Percentiles rank a stretch among this genome's conserved stretches.
Evolutionary conservation across 441 rosid genomes (phyloP).

Genomic region (Pelargonium fulgidum): DNA sequence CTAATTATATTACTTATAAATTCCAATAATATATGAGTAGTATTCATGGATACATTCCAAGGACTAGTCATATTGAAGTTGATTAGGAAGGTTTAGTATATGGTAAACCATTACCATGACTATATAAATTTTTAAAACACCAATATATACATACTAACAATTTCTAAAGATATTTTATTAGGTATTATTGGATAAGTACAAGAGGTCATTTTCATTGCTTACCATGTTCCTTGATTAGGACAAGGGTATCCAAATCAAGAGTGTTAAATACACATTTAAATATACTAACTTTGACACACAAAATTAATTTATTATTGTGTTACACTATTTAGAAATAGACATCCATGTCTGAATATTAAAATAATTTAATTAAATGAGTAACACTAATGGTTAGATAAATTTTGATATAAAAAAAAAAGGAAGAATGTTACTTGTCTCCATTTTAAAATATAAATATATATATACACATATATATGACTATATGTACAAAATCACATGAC

Average conservation of each 20-base stretch:
- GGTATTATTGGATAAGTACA: slow-evolving; percentile 5
- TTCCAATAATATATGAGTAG: no score
- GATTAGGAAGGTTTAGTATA: background rate
- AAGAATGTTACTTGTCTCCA: no score
- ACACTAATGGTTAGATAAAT: no score
- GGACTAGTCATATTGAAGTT: background rate
- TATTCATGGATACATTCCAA: no score
- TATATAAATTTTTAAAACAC: background rate
- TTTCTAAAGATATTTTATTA: background rate
- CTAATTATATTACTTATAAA: no score
- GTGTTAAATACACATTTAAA: background rate
- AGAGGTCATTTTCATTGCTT: background rate
- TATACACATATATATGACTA: no score
- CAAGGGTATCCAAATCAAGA: slow-evolving; percentile 17
- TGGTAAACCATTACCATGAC: background rate
- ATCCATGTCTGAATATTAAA: background rate
- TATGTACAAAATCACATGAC: no score
- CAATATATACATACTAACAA: background rate
- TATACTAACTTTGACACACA: background rate
- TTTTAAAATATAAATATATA: no score
- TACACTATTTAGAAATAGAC: background rate
- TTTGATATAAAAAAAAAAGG: no score
- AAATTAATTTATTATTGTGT: background rate
- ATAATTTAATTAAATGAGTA: no score
- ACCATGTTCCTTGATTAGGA: slow-evolving; percentile 9